Conservation (phyloP, 2,329 filamentous ascomycete species). For the Trichoderma gracile region DNA sequence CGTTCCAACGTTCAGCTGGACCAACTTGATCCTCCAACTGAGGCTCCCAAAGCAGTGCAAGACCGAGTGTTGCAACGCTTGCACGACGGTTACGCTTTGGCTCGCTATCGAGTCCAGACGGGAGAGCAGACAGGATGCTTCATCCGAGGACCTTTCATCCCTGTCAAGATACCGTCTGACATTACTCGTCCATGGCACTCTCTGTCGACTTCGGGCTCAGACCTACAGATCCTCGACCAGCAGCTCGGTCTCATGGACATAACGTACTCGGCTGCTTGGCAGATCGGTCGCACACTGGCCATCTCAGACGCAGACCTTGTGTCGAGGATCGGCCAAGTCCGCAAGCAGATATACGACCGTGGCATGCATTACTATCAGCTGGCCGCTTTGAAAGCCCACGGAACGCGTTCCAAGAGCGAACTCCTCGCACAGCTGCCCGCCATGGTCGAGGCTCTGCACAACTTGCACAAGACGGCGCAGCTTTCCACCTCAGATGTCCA, state of each 20-base stretch:
- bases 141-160: not conserved
- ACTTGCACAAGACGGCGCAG: too few species aligned
- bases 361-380: constrained; percentile 21
- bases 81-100: not conserved
- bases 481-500: too few species aligned
- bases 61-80: not conserved
- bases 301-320: not conserved
- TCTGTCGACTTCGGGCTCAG: not conserved
- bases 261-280: not conserved
- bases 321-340: not conserved
- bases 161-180: not conserved
- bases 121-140: not conserved
- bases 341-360: not conserved
- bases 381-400: constrained; percentile 37
- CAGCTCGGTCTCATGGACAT: not conserved
- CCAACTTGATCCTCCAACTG: not conserved
- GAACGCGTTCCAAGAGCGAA: too few species aligned
- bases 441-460: too few species aligned
- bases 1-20: too few species aligned
- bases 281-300: not conserved
- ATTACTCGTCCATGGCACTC: too few species aligned
- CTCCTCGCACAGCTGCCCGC: too few species aligned
- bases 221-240: not conserved
- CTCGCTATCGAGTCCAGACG: not conserved
- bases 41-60: not conserved